A percentile compares a stretch with the other conserved stretches of the same genome.
These are phyloP conservation scores for Sclerotinia trifoliorum DNA, from an alignment of 2,329 filamentous ascomycete genomes.

Conservation along the genomic window DNA sequence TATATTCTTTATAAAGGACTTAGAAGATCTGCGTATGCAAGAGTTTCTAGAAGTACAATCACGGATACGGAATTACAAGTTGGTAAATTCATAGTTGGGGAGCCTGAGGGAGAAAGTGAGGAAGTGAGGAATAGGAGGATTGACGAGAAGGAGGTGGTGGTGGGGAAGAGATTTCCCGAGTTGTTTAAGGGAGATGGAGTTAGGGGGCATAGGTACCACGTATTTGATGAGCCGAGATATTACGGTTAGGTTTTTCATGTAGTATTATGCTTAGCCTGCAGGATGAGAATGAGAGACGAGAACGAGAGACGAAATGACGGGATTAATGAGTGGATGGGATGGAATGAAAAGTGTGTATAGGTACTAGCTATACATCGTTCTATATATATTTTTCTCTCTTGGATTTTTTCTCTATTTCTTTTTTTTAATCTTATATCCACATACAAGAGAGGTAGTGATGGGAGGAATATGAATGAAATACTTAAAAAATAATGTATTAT, in stretches of 20 bases:
- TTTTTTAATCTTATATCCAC: too few relatives aligned
- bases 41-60: conserved; percentile 84
- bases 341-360: too few relatives aligned
- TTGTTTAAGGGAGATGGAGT: conserved; percentile 84
- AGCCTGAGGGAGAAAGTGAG: conserved; percentile 58
- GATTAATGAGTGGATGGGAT: neutral
- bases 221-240: conserved; percentile 89
- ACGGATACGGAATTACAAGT: conserved; percentile 97
- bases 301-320: too few relatives aligned
- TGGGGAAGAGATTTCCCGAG: conserved; percentile 77
- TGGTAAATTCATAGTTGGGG: conserved; percentile 87
- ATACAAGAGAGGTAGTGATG: too few relatives aligned
- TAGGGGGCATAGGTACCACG: conserved; percentile 87
- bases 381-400: too few relatives aligned
- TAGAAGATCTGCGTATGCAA: conserved; percentile 81
- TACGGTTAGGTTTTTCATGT: conserved; percentile 38
- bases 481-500: too few relatives aligned
- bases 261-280: too few relatives aligned
- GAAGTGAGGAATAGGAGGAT: conserved; percentile 59
- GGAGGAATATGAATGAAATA: too few relatives aligned
- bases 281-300: neutral
- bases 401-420: too few relatives aligned
- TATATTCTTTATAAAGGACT: conserved; percentile 95
- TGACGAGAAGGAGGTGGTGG: conserved; percentile 70
- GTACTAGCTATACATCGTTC: too few relatives aligned